Evolutionary conservation across 768 basidiomycete species (phyloP).

Genomic region (Kwoniella pini): DNA sequence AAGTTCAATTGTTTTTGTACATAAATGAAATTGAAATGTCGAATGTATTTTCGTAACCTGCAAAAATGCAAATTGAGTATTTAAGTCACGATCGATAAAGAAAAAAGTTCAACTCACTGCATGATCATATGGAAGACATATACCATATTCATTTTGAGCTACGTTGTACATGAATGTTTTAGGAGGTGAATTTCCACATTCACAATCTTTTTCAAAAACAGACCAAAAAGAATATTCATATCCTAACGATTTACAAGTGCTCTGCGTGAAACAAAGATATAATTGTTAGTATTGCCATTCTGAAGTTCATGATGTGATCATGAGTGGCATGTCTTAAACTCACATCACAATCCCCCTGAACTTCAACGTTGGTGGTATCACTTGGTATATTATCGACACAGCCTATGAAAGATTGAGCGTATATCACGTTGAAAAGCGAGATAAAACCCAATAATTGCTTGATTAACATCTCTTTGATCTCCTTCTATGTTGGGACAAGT

Average conservation of each 20-base stretch:
- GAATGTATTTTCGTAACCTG: constrained; percentile 3
- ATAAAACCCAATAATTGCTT: not conserved
- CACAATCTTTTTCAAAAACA: not conserved
- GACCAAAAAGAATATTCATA: constrained; percentile 6
- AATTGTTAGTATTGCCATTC: not conserved
- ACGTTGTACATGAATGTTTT: constrained; percentile 10
- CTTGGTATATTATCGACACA: constrained; percentile 9
- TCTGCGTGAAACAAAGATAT: not conserved
- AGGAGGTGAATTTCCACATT: constrained; percentile 7
- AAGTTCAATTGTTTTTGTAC: constrained; percentile 1
- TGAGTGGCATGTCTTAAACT: not conserved
- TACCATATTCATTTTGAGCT: constrained; percentile 4
- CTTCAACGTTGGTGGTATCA: not conserved
- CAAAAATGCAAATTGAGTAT: not conserved
- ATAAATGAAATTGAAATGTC: not conserved
- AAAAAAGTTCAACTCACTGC: not conserved
- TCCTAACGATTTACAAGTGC: not conserved
- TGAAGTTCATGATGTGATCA: not conserved
- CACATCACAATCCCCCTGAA: constrained; percentile 1
- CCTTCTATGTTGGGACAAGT: no score
- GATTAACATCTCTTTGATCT: no score
- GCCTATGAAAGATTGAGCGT: constrained; percentile 1
- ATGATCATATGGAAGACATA: constrained; percentile 6
- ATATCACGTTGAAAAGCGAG: not conserved
- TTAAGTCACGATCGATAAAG: not conserved